Conservation (phyloP, 2,329 filamentous ascomycete genomes). For the Curvularia verruculosa region DNA sequence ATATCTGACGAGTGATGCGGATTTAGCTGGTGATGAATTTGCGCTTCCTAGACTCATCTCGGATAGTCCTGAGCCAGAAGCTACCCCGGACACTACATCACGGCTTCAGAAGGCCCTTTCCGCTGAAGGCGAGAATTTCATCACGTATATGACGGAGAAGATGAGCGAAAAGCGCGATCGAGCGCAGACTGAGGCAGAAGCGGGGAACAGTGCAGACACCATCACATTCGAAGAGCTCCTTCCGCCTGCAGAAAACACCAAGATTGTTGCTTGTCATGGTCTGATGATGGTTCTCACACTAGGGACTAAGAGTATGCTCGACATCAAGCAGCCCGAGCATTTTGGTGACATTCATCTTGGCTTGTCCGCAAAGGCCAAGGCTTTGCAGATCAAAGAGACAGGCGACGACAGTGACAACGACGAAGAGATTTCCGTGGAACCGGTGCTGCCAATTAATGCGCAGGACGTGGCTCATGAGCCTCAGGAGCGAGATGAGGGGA, state of each 20-base stretch:
- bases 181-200: slow-evolving; percentile 24
- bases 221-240: slow-evolving; percentile 75
- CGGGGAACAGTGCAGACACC: slow-evolving; percentile 38
- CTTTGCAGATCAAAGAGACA: slow-evolving; percentile 21
- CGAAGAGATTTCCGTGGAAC: neutral
- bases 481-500: slow-evolving; percentile 9
- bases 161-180: slow-evolving; percentile 47
- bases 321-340: slow-evolving; percentile 63
- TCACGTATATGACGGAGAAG: slow-evolving; percentile 61
- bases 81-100: slow-evolving; percentile 27
- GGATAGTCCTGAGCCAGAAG: slow-evolving; percentile 17
- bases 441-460: neutral
- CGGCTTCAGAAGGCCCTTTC: slow-evolving; percentile 62
- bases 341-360: slow-evolving; percentile 50
- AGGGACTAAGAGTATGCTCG: slow-evolving; percentile 65
- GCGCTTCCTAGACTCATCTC: slow-evolving; percentile 26
- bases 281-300: slow-evolving; percentile 50
- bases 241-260: slow-evolving; percentile 59
- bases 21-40: slow-evolving; percentile 33
- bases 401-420: slow-evolving; percentile 8
- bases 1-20: slow-evolving; percentile 40
- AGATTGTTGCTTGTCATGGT: slow-evolving; percentile 66
- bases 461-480: neutral
- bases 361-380: slow-evolving; percentile 31
- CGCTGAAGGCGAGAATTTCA: slow-evolving; percentile 66